Base-by-base conservation (phyloP, 345 rosid genomes). In the Microthlaspi erraticum region DNA sequence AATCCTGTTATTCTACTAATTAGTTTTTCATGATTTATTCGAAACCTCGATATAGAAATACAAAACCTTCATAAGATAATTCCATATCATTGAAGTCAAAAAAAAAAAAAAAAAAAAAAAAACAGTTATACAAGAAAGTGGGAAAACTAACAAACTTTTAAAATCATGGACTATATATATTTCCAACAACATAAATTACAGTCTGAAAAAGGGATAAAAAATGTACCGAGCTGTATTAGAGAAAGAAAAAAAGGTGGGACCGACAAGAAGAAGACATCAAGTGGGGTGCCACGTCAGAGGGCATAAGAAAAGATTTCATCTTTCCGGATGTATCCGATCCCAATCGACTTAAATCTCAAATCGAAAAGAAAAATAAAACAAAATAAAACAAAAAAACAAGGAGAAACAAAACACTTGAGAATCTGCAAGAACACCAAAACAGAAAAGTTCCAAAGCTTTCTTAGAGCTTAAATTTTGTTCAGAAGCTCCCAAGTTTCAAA, bases 261-360 rank as follows among this genome's bases (percentile, higher is more conserved):
- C 42, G 53, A 69, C 39, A 68, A 69, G 66, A 68, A 69, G 18
- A 69, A 68, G 58, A 46, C 44, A 68, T 61, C 75, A 45, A 76
- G 71, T 76, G 75, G 79, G 70, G 60, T 69, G 79, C 75, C 74
- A 75, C 66, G 74, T 75, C 65, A 75, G 29, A 69, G 0, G 64
- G 65, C 75, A 75, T 62, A 68, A 69, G 78, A 75, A 75, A 54
- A 55, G 32, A 62, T 76, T 75, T 69, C 38, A 69, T 75, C 54
- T 75, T 68, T 62, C 45, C 65, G 64, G 64, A 68, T 68, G 74
- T 75, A 61, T 68, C 74, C 70, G 64, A 75, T 62, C 60, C 66
- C 75, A 69, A 55, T 69, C 60, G 64, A 1, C 64, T 74, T 34
- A 67, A 60, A 66, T 67, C 68, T 60, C 62, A 66, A 67, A 59